Percentiles rank a stretch among this genome's conserved stretches.
These are phyloP conservation scores for Vigna trinervia DNA, from an alignment of 306 rosid genomes.

Conservation along the genomic window DNA sequence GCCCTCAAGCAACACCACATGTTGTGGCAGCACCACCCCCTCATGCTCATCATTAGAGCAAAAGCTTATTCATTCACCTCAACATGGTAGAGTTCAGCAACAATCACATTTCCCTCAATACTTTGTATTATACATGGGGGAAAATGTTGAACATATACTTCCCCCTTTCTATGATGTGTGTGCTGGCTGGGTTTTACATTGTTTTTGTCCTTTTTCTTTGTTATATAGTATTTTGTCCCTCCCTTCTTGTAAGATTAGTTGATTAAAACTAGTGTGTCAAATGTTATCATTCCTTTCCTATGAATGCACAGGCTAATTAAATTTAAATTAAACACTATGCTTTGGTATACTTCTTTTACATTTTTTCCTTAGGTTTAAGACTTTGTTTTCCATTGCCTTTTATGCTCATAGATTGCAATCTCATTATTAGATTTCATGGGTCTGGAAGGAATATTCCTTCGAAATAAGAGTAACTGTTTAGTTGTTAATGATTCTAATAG, in stretches of 20 bases:
- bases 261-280: slow-evolving; percentile 56
- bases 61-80: slow-evolving; percentile 19
- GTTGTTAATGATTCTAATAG: no score
- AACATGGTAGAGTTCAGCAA: background rate
- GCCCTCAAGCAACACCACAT: slow-evolving; percentile 50
- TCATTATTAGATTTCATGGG: slow-evolving; percentile 52
- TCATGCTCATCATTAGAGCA: background rate
- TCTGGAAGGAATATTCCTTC: slow-evolving; percentile 41
- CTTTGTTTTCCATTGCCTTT: slow-evolving; percentile 41
- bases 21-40: slow-evolving; percentile 12
- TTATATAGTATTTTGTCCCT: slow-evolving; percentile 29
- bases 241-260: slow-evolving; percentile 42
- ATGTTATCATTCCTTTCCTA: slow-evolving; percentile 60
- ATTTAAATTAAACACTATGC: slow-evolving; percentile 31
- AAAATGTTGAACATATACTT: slow-evolving; percentile 50
- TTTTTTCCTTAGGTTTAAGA: slow-evolving; percentile 30
- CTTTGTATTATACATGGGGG: slow-evolving; percentile 74
- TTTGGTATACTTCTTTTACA: slow-evolving; percentile 31
- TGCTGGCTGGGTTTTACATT: slow-evolving; percentile 50
- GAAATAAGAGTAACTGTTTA: background rate
- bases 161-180: slow-evolving; percentile 59
- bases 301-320: slow-evolving; percentile 50
- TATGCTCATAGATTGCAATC: slow-evolving; percentile 36
- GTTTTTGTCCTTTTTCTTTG: slow-evolving; percentile 18
- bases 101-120: slow-evolving; percentile 39